Conservation (phyloP, 2,329 filamentous ascomycete genomes). For the Blastomyces parvus region DNA sequence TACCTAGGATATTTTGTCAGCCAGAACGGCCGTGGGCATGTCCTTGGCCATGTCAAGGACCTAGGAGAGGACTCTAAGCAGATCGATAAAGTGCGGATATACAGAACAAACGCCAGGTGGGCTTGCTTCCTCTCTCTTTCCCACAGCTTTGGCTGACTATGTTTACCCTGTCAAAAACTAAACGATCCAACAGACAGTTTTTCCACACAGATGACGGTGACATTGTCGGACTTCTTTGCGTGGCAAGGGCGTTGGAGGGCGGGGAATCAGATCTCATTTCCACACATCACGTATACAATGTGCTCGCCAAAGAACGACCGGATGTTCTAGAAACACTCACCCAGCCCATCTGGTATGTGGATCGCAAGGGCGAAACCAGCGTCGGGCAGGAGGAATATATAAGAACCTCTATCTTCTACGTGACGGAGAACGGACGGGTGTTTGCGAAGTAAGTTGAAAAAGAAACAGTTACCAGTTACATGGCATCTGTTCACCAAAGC, state of each 20-base stretch:
- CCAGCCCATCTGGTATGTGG: slow-evolving; percentile 80
- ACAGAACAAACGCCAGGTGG: slow-evolving; percentile 67
- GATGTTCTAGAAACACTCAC: slow-evolving; percentile 69
- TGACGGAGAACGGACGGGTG: slow-evolving; percentile 55
- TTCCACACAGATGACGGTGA: slow-evolving; percentile 80
- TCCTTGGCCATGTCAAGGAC: slow-evolving; percentile 83
- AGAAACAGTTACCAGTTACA: not conserved
- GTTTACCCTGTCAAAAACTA: not conserved
- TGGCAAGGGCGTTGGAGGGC: slow-evolving; percentile 67
- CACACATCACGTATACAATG: slow-evolving; percentile 73
- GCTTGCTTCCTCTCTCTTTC: slow-evolving; percentile 7
- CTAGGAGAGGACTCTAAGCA: slow-evolving; percentile 70
- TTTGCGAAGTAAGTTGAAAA: slow-evolving; percentile 56
- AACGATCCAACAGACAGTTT: slow-evolving; percentile 49
- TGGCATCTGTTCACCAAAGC: not conserved
- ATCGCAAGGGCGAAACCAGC: slow-evolving; percentile 76
- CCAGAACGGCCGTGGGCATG: slow-evolving; percentile 76
- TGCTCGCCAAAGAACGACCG: slow-evolving; percentile 61
- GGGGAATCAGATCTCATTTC: slow-evolving; percentile 77
- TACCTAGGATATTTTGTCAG: slow-evolving; percentile 81
- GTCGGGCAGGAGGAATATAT: slow-evolving; percentile 67
- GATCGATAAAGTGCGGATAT: slow-evolving; percentile 82
- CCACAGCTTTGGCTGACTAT: not conserved
- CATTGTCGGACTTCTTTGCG: slow-evolving; percentile 72
- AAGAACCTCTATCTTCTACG: slow-evolving; percentile 61